phyloP scores from a whole-genome alignment of 2,329 filamentous ascomycete species.

The Talaromyces sp. region DNA sequence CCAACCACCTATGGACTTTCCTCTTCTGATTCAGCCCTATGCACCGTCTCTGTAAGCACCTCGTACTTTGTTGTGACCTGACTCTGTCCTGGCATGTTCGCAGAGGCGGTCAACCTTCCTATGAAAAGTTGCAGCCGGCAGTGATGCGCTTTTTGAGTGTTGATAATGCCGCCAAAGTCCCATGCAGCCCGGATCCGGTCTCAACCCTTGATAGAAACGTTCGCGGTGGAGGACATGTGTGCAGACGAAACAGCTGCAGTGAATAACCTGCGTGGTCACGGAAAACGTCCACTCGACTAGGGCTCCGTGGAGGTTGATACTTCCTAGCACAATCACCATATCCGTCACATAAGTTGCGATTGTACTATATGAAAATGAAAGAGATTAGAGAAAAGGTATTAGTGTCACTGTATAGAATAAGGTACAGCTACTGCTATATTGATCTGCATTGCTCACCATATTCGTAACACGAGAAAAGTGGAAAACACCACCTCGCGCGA shows the following conservation, averaged over 20 bases:
- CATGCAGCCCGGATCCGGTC: slow-evolving; percentile 6
- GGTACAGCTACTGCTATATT: neutral
- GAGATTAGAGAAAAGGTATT: neutral
- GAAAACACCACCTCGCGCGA: slow-evolving; percentile 3
- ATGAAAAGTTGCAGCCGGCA: neutral
- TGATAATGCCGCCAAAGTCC: neutral
- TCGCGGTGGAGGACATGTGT: neutral
- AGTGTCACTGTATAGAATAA: neutral
- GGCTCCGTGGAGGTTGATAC: neutral
- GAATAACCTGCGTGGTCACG: slow-evolving; percentile 4
- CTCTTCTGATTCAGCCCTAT: neutral
- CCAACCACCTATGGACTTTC: neutral
- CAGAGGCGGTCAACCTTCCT: slow-evolving; percentile 2
- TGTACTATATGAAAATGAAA: neutral
- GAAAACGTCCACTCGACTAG: slow-evolving; percentile 6
- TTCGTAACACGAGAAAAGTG: slow-evolving; percentile 9
- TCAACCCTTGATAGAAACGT: slow-evolving; percentile 3
- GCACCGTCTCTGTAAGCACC: neutral
- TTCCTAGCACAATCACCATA: slow-evolving; percentile 1
- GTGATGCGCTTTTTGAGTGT: neutral
- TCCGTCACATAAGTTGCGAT: slow-evolving; percentile 6
- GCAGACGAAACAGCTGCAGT: slow-evolving; percentile 8
- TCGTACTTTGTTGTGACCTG: slow-evolving; percentile 8
- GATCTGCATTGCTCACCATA: slow-evolving; percentile 2
- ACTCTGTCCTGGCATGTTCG: slow-evolving; percentile 1